These are phyloP conservation scores for Boletus eberwhitei DNA, from an alignment of 768 basidiomycete species.

Conservation along the genomic window DNA sequence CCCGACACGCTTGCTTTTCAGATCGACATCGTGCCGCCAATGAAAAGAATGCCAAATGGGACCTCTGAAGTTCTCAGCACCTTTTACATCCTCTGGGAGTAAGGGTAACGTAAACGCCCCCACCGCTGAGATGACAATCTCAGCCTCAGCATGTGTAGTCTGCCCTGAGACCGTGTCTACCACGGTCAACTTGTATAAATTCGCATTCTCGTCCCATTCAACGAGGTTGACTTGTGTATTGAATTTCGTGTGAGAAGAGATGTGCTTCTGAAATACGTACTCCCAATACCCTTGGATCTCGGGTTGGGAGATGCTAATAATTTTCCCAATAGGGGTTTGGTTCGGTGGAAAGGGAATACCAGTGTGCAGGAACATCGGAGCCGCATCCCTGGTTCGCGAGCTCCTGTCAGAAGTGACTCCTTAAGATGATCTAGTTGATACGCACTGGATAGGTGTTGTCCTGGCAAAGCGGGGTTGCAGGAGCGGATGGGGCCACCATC, in stretches of 20 bases:
- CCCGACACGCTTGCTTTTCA: slow-evolving; percentile 52
- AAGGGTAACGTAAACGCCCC: slow-evolving; percentile 1
- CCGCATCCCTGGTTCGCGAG: background rate
- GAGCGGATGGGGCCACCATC: background rate
- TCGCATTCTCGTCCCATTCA: slow-evolving; percentile 43
- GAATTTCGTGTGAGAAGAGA: slow-evolving; percentile 38
- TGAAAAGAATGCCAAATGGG: slow-evolving; percentile 51
- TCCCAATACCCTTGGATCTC: slow-evolving; percentile 34
- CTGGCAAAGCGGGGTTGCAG: background rate
- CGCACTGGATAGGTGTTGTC: slow-evolving; percentile 5
- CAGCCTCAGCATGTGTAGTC: slow-evolving; percentile 12
- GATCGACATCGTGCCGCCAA: slow-evolving; percentile 53
- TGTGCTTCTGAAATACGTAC: slow-evolving; percentile 43
- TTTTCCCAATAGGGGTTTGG: background rate
- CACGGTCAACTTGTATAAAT: slow-evolving; percentile 42
- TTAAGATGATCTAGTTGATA: background rate
- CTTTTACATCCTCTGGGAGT: background rate
- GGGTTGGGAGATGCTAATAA: slow-evolving; percentile 2
- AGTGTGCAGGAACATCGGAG: background rate
- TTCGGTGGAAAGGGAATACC: slow-evolving; percentile 1
- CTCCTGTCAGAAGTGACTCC: background rate
- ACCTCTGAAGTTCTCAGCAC: slow-evolving; percentile 37
- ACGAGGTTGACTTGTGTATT: slow-evolving; percentile 32
- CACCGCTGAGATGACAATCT: slow-evolving; percentile 1
- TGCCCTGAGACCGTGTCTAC: slow-evolving; percentile 32